These are phyloP conservation scores for Russula earlei DNA, from an alignment of 768 basidiomycete species.

Conservation along the genomic window DNA sequence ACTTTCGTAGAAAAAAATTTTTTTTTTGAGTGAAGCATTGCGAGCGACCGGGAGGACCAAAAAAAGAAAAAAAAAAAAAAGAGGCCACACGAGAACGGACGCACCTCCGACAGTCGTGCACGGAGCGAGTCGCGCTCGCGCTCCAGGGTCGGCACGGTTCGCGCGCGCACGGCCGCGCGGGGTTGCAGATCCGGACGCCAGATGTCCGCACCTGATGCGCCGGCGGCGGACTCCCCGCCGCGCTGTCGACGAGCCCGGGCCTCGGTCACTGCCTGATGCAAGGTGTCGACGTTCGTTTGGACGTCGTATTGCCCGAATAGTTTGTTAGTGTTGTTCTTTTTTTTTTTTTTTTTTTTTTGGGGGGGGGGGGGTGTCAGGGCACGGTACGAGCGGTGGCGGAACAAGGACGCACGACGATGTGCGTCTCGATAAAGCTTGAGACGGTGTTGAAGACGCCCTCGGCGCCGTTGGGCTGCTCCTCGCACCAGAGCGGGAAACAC, in stretches of 20 bases:
- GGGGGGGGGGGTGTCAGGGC: too few relatives aligned
- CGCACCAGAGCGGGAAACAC: conserved; percentile 32
- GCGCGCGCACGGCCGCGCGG: conserved; percentile 49
- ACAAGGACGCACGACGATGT: conserved; percentile 32
- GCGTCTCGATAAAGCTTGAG: conserved; percentile 61
- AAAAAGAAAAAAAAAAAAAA: neutral
- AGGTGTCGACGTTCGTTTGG: conserved; percentile 57
- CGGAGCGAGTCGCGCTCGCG: conserved; percentile 33
- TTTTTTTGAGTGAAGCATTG: too few relatives aligned
- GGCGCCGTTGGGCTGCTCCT: conserved; percentile 29
- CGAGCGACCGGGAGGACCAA: too few relatives aligned
- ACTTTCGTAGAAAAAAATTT: neutral
- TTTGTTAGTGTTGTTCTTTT: conserved; percentile 54
- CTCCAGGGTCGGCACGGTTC: conserved; percentile 51
- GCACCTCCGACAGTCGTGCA: conserved; percentile 31
- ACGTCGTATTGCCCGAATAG: conserved; percentile 62
- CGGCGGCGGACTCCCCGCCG: conserved; percentile 21
- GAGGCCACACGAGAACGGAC: neutral
- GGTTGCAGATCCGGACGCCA: conserved; percentile 64
- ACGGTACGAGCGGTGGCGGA: too few relatives aligned
- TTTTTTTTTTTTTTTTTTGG: too few relatives aligned
- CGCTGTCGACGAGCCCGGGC: conserved; percentile 47
- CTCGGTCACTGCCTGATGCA: conserved; percentile 61
- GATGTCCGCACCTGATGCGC: conserved; percentile 33
- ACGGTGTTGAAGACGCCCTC: conserved; percentile 42